These are phyloP conservation scores for Geoglossum cookeanum DNA, from an alignment of 2,329 filamentous ascomycete genomes.

Conservation along the genomic window DNA sequence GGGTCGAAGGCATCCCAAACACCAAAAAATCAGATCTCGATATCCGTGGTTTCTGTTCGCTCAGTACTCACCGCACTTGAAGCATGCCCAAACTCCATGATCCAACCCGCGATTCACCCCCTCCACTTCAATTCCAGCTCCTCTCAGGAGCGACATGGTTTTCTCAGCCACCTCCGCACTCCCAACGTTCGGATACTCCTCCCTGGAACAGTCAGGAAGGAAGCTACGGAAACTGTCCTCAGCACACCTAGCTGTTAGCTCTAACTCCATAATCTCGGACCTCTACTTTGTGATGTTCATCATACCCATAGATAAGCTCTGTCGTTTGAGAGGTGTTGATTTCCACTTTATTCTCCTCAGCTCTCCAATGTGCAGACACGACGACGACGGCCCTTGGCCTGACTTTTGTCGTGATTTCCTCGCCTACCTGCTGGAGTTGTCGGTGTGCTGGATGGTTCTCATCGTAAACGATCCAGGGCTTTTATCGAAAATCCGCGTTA, in stretches of 20 bases:
- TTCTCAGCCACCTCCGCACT: slow-evolving; percentile 38
- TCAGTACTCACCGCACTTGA: slow-evolving; percentile 29
- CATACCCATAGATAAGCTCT: slow-evolving; percentile 48
- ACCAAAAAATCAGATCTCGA: not conserved
- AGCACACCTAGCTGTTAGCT: not conserved
- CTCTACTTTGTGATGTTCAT: no score
- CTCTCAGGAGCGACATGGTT: slow-evolving; percentile 34
- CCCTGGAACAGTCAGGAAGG: slow-evolving; percentile 47
- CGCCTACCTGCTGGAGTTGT: slow-evolving; percentile 44
- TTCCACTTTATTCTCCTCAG: slow-evolving; percentile 32
- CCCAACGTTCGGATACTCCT: slow-evolving; percentile 45
- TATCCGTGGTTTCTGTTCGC: not conserved
- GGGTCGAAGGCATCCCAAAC: slow-evolving; percentile 35
- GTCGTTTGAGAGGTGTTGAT: slow-evolving; percentile 47
- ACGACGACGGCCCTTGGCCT: slow-evolving; percentile 56
- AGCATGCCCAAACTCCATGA: slow-evolving; percentile 57
- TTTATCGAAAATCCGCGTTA: not conserved
- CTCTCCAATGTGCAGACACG: slow-evolving; percentile 64
- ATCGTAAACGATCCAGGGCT: slow-evolving; percentile 49
- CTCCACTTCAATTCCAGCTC: slow-evolving; percentile 39
- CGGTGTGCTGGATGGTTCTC: slow-evolving; percentile 46
- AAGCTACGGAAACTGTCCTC: slow-evolving; percentile 46
- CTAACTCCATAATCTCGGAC: not conserved
- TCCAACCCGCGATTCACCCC: slow-evolving; percentile 47
- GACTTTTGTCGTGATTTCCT: slow-evolving; percentile 49